phyloP scores from a whole-genome alignment of 176 grass and related monocot genomes.

The Phragmites australis region DNA sequence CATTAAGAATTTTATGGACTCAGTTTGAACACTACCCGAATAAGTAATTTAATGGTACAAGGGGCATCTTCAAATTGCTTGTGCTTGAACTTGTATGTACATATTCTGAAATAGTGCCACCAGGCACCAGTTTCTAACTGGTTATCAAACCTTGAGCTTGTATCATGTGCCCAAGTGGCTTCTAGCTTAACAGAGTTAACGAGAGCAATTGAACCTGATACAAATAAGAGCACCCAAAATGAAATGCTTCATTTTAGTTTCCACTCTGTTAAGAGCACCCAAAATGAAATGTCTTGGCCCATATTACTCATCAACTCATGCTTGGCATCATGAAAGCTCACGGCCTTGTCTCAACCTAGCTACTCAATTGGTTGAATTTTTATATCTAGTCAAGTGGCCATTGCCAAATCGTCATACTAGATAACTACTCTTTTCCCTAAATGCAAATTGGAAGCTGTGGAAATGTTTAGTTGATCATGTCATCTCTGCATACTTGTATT shows the following conservation, averaged over 20 bases:
- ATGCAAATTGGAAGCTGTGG: not conserved
- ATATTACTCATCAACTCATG: too few relatives aligned
- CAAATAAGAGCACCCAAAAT: not conserved
- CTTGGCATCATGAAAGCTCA: too few relatives aligned
- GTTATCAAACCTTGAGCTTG: conserved; percentile 1
- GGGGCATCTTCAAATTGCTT: conserved; percentile 3
- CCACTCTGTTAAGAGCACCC: too few relatives aligned
- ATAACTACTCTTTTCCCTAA: not conserved
- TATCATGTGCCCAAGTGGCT: not conserved
- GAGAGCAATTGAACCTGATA: not conserved
- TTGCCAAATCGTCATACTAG: not conserved
- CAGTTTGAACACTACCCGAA: too few relatives aligned
- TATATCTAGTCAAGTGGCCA: not conserved
- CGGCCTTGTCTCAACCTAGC: not conserved
- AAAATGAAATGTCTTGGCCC: too few relatives aligned
- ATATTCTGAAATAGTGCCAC: not conserved
- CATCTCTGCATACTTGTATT: not conserved
- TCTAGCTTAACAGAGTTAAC: not conserved
- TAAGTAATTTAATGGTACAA: conserved; percentile 8
- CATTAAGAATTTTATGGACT: too few relatives aligned
- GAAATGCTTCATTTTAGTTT: not conserved
- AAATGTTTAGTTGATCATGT: not conserved
- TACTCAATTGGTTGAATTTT: not conserved
- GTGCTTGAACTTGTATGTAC: not conserved
- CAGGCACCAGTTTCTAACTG: not conserved